Evolutionary conservation across 352 stramenopile species (phyloP).

Genomic region (Pythium myriotylum): DNA sequence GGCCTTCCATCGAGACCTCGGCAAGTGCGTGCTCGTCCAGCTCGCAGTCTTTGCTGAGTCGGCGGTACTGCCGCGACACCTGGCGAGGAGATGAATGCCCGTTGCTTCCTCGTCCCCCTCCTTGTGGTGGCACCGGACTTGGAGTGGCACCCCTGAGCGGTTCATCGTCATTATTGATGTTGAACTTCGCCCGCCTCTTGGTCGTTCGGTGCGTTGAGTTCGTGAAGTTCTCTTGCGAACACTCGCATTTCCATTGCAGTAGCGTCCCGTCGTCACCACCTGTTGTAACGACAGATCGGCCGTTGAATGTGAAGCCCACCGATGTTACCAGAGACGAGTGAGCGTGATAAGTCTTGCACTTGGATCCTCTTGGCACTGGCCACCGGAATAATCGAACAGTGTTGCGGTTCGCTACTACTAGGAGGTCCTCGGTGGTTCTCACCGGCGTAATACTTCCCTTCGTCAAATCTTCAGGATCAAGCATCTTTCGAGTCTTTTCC

Average conservation of each 20-base stretch:
- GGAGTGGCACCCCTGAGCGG: neutral
- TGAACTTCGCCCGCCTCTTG: constrained; percentile 26
- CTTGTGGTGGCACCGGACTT: constrained; percentile 21
- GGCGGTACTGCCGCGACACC: constrained; percentile 27
- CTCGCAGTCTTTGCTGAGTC: constrained; percentile 9
- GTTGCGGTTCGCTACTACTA: constrained; percentile 49
- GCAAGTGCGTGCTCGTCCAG: neutral
- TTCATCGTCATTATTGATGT: constrained; percentile 5
- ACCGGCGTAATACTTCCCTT: neutral
- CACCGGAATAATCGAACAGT: constrained; percentile 59
- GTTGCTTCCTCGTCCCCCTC: neutral
- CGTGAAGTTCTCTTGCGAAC: neutral
- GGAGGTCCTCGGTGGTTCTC: constrained; percentile 36
- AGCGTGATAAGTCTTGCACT: constrained; percentile 44
- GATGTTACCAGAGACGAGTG: constrained; percentile 52
- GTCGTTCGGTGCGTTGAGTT: neutral
- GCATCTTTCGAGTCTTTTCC: constrained; percentile 18
- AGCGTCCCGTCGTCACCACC: constrained; percentile 62
- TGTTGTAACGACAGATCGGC: constrained; percentile 50
- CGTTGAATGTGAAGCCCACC: constrained; percentile 53
- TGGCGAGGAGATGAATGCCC: constrained; percentile 27
- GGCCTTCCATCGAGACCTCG: neutral
- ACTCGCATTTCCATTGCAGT: constrained; percentile 53
- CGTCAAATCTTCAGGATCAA: neutral
- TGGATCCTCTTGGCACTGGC: constrained; percentile 44